Base-by-base conservation (phyloP, 768 basidiomycete species). In the Collybia sp. region DNA sequence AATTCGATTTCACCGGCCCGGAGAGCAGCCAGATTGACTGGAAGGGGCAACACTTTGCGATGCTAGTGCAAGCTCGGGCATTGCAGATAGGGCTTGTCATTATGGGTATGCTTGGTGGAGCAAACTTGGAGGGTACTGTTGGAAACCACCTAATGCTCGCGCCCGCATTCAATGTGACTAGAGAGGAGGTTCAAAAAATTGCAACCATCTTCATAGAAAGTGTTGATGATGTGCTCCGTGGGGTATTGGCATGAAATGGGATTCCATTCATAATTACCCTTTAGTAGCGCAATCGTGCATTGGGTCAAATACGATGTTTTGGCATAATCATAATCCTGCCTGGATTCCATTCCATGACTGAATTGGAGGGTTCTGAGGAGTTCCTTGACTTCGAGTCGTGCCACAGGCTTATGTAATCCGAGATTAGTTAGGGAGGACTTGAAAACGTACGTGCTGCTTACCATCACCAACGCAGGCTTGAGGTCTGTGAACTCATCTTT, bases 141-240 rank as follows among this genome's bases (percentile, higher is more conserved):
- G 92, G 92, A 6, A 60, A 90, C 48, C 81, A 85, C 54, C 65
- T 80, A 43, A 76, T 93, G 49, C 67, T 94, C 42, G 77, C 87
- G 0, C 92, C 92, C 20, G 85, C 90, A 5, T 91, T 88, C 61
- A 93, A 84, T 57, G 71, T 88, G 34, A 88, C 80, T 4, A 67
- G 70, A 50, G 75, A 80, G 53, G 77, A 93, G 64, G 71, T 90
- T 16, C 78, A 83, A 52, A 72, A 60, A 61, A 85, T 93, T 48
- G 85, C 80, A 5, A 72, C 77, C 12, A 60, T 82, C 12, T 75
- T 90, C 53, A 77, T 85, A n/a, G 62, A 65, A 51, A 83, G 80
- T 40, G 75, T 88, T 4, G 81, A 88, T 53, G 80, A 86, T 44
- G 66, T 86, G 16, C 25, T 25, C 25, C 25, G 25, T 25, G 8